phyloP scores from a whole-genome alignment of 768 basidiomycete species.

The Mycena metata region DNA sequence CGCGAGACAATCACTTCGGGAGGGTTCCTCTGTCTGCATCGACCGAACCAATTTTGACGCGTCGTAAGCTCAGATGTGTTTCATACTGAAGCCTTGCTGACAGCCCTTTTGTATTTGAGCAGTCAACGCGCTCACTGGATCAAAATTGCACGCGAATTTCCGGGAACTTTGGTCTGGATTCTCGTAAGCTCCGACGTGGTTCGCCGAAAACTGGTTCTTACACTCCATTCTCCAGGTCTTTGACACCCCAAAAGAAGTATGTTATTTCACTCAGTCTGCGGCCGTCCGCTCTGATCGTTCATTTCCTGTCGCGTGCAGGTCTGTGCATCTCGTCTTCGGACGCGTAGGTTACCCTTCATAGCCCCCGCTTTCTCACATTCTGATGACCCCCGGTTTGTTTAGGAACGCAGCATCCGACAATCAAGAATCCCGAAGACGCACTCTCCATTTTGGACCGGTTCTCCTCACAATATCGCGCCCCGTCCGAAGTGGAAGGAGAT shows the following conservation, averaged over 20 bases:
- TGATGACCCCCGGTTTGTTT: conserved; percentile 33
- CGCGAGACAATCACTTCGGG: conserved; percentile 62
- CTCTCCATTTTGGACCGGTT: conserved; percentile 76
- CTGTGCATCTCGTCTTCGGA: conserved; percentile 71
- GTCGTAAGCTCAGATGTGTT: conserved; percentile 56
- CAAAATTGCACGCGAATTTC: conserved; percentile 75
- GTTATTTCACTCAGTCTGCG: conserved; percentile 35
- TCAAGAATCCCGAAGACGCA: conserved; percentile 70
- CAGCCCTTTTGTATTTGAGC: conserved; percentile 7
- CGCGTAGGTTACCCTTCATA: conserved; percentile 60
- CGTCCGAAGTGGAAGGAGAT: conserved; percentile 72
- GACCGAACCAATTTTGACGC: conserved; percentile 85
- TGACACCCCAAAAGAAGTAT: conserved; percentile 81
- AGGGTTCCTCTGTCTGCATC: conserved; percentile 81
- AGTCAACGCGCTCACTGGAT: conserved; percentile 85
- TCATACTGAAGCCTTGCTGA: neutral
- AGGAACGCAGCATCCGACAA: conserved; percentile 86
- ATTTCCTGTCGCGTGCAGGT: conserved; percentile 55
- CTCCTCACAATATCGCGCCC: conserved; percentile 69
- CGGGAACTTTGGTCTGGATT: conserved; percentile 75
- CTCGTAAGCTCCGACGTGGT: conserved; percentile 53
- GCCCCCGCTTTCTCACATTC: conserved; percentile 14
- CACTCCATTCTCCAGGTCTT: conserved; percentile 56
- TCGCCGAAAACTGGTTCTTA: conserved; percentile 20
- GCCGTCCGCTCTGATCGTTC: conserved; percentile 21